Evolutionary conservation across 257 asterid species (phyloP).

Genomic region (Solanum sparsipilum): DNA sequence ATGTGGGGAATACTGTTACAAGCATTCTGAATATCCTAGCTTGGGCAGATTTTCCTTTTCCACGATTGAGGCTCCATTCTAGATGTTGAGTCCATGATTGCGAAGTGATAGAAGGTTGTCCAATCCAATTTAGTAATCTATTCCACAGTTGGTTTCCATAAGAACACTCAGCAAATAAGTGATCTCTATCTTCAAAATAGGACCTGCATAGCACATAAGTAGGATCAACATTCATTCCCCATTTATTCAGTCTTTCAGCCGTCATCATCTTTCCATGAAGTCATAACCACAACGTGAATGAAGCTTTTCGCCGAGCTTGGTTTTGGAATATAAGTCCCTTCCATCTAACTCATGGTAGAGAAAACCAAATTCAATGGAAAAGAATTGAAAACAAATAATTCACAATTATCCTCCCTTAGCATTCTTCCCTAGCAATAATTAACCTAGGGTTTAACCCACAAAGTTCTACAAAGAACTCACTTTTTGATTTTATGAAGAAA

Average conservation of each 20-base stretch:
- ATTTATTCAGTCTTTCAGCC: too few species aligned
- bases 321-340: not conserved
- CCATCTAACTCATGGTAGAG: not conserved
- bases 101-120: not conserved
- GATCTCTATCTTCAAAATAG: not conserved
- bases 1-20: too few species aligned
- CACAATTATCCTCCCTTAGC: too few species aligned
- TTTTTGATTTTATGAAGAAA: too few species aligned
- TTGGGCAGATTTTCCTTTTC: not conserved
- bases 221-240: not conserved
- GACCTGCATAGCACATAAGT: too few species aligned
- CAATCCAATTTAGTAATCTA: not conserved
- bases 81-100: not conserved
- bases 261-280: not conserved
- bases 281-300: not conserved
- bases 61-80: not conserved
- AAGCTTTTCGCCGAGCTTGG: not conserved
- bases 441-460: too few species aligned
- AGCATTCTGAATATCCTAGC: not conserved
- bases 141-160: not conserved
- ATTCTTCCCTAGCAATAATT: too few species aligned
- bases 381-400: too few species aligned
- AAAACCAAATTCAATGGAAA: too few species aligned
- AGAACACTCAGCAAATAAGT: not conserved
- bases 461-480: too few species aligned